These are phyloP conservation scores for Penicillium salamii DNA, from an alignment of 495 filamentous ascomycete species.

Conservation along the genomic window DNA sequence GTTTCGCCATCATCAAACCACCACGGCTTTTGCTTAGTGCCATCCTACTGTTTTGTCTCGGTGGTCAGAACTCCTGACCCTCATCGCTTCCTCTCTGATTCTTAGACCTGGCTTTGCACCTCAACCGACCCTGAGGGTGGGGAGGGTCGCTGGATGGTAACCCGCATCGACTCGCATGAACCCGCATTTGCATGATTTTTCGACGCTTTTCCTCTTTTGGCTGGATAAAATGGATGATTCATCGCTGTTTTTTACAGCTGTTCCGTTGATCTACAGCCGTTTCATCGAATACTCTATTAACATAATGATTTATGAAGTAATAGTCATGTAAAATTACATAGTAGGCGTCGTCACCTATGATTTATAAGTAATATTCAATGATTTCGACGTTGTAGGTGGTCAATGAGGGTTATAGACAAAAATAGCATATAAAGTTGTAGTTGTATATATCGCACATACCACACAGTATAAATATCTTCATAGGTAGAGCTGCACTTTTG, in stretches of 20 bases:
- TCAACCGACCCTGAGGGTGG: no score
- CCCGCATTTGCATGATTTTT: not conserved
- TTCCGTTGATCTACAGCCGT: not conserved
- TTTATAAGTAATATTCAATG: not conserved
- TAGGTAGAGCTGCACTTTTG: not conserved
- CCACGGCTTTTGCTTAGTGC: no score
- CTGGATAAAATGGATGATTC: conserved; percentile 1
- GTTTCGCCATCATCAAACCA: no score
- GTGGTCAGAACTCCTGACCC: no score
- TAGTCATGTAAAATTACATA: not conserved
- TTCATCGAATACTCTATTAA: conserved; percentile 1
- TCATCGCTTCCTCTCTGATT: no score
- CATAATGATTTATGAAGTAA: not conserved
- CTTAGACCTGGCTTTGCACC: no score
- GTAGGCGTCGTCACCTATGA: not conserved
- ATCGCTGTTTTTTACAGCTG: conserved; percentile 3
- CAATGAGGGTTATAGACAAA: not conserved
- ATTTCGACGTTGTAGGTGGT: not conserved
- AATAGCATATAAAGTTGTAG: not conserved
- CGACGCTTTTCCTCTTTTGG: conserved; percentile 1
- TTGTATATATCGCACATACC: not conserved
- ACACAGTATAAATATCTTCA: not conserved
- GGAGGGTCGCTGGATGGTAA: not conserved
- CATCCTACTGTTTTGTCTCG: no score
- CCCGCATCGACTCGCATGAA: not conserved